Evolutionary conservation across 192 early-diverging fungal species (phyloP), one percentile per base, ranked within the genome.

Genomic region (Chytriomyces sp.): DNA sequence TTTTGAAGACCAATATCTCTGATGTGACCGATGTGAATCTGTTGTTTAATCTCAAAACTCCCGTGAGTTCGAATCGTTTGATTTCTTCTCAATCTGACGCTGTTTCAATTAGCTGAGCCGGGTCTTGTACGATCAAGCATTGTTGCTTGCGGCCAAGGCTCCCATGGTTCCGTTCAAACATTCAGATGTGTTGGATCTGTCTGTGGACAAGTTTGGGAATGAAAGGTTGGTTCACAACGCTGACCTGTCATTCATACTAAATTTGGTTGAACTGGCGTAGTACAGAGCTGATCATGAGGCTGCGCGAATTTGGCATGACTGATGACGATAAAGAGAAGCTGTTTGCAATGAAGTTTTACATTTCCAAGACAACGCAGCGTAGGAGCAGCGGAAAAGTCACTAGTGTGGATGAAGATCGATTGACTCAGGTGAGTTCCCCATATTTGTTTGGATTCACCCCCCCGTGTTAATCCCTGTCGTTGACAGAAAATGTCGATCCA

Each of bases 311-410:
- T 33, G 92, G 91, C 3, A 91, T 93, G 89, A 84, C 90, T 1
- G 70, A 76, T 22, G 91, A 92, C 26, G 92, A 93, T 64, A 90
- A 89, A 70, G 86, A 88, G 59, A 92, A 90, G 61, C 80, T 93
- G 3, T 77, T 79, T 31, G 80, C 86, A 10, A 85, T 93, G 84
- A 83, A 91, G 66, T 88, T 91, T 59, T 92, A 89, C 66, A 91
- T 93, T 10, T 91, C 83, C 67, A 93, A 93, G 73, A 70, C 89
- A 26, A 86, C 92, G 1, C 72, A 70, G 30, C 8, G 68, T 26
- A 36, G 68, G 30, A 39, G 25, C 6, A 40, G 31, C 22, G 52
- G 19, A 5, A n/a, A 39, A 39, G 59, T 62, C 44, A 7, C 31
- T 65, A 22, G 25, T 3, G 22, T 40, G 19, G 39, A 52, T 19